These are phyloP conservation scores for Tolypocladium paradoxum DNA, from an alignment of 2,329 filamentous ascomycete species.

Conservation along the genomic window DNA sequence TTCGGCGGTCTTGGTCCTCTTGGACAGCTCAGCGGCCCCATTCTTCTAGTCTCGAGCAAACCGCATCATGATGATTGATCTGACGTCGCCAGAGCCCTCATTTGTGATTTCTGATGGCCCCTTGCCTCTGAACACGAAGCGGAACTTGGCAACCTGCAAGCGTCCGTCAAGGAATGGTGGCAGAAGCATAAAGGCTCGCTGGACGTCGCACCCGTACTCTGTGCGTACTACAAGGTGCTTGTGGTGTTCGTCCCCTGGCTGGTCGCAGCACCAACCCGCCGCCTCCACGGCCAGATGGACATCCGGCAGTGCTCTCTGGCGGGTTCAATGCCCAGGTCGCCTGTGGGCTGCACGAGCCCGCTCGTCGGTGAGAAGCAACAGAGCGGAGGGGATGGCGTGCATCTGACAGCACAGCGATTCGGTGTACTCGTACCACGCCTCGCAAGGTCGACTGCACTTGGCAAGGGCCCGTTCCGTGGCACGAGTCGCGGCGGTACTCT, in stretches of 20 bases:
- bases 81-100: neutral
- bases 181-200: neutral
- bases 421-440: slow-evolving; percentile 8
- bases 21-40: neutral
- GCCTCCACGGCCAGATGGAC: neutral
- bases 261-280: neutral
- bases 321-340: neutral
- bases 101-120: neutral
- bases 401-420: slow-evolving; percentile 4
- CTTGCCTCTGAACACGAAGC: neutral
- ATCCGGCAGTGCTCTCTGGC: neutral
- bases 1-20: neutral
- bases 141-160: neutral
- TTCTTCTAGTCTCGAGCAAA: neutral
- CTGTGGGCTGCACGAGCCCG: neutral
- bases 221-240: neutral
- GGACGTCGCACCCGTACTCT: neutral
- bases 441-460: slow-evolving; percentile 24
- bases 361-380: neutral
- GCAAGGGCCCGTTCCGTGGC: slow-evolving; percentile 10
- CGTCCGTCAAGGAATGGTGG: too few species aligned
- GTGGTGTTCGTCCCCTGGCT: neutral
- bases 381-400: neutral
- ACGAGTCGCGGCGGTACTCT: neutral
- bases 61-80: neutral